Conservation (phyloP, 2,329 filamentous ascomycete species). For the Neopestalotiopsis sp. region DNA sequence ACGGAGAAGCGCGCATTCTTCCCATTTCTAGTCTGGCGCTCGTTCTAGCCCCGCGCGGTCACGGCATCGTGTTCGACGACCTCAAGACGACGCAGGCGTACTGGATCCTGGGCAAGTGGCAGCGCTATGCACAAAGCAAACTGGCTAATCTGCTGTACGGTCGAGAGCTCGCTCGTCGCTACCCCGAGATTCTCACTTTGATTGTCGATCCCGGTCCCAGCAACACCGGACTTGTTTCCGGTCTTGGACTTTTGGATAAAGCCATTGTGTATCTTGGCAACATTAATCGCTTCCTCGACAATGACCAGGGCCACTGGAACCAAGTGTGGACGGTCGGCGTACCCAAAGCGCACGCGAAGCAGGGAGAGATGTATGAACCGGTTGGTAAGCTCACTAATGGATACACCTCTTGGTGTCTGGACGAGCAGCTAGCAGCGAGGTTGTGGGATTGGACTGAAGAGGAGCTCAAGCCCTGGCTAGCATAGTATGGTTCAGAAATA, state of each 20-base stretch:
- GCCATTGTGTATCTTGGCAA: slow-evolving; percentile 24
- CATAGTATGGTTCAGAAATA: not conserved
- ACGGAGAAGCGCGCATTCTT: slow-evolving; percentile 29
- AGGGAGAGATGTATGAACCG: slow-evolving; percentile 39
- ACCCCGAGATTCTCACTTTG: slow-evolving; percentile 41
- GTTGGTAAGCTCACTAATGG: slow-evolving; percentile 27
- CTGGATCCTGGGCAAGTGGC: not conserved
- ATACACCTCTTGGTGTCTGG: slow-evolving; percentile 21
- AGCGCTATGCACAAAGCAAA: slow-evolving; percentile 43
- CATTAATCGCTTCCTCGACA: slow-evolving; percentile 3
- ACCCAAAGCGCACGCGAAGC: slow-evolving; percentile 25
- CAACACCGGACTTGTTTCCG: slow-evolving; percentile 36
- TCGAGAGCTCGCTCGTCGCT: slow-evolving; percentile 41
- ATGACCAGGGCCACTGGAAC: slow-evolving; percentile 2
- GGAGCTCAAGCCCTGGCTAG: slow-evolving; percentile 25
- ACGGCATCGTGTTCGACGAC: not conserved
- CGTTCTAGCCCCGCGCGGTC: not conserved
- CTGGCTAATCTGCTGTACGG: slow-evolving; percentile 49
- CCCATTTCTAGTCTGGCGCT: slow-evolving; percentile 18
- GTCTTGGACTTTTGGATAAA: slow-evolving; percentile 15
- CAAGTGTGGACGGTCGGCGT: slow-evolving; percentile 44
- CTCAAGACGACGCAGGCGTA: not conserved
- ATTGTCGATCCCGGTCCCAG: slow-evolving; percentile 47
- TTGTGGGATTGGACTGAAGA: slow-evolving; percentile 38
- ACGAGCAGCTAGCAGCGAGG: slow-evolving; percentile 30